Evolutionary conservation across 495 filamentous ascomycete species (phyloP).

Genomic region (Amphirosellinia nigrospora): DNA sequence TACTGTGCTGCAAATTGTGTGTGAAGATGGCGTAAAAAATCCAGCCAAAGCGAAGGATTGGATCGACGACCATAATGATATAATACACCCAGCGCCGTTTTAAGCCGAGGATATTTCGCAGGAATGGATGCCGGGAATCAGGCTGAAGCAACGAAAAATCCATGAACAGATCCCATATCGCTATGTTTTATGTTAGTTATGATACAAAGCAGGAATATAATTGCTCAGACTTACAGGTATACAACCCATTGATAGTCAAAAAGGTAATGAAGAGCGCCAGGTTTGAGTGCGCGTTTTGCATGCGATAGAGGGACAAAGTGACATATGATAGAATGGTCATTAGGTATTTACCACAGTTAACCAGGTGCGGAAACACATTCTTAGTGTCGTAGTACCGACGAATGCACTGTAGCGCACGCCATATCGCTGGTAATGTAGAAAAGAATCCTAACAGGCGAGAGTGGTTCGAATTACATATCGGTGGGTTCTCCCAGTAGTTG

Average conservation of each 20-base stretch:
- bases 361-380: constrained; percentile 89
- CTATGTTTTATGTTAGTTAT: constrained; percentile 38
- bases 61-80: constrained; percentile 78
- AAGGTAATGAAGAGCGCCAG: constrained; percentile 76
- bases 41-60: constrained; percentile 93
- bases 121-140: constrained; percentile 68
- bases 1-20: constrained; percentile 78
- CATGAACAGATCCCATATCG: constrained; percentile 96
- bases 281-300: constrained; percentile 61
- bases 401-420: constrained; percentile 89
- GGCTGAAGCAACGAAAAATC: constrained; percentile 89
- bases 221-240: constrained; percentile 65
- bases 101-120: constrained; percentile 82
- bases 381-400: constrained; percentile 86
- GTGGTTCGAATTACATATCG: constrained; percentile 82
- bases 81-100: constrained; percentile 84
- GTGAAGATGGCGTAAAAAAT: constrained; percentile 90
- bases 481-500: constrained; percentile 70
- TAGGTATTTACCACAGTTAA: constrained; percentile 90
- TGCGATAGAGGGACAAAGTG: constrained; percentile 80
- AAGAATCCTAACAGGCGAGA: constrained; percentile 88
- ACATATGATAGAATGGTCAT: constrained; percentile 82
- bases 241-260: constrained; percentile 78
- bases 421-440: constrained; percentile 79
- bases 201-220: background rate